phyloP scores from a whole-genome alignment of 345 rosid genomes.

The Camelina hispida region DNA sequence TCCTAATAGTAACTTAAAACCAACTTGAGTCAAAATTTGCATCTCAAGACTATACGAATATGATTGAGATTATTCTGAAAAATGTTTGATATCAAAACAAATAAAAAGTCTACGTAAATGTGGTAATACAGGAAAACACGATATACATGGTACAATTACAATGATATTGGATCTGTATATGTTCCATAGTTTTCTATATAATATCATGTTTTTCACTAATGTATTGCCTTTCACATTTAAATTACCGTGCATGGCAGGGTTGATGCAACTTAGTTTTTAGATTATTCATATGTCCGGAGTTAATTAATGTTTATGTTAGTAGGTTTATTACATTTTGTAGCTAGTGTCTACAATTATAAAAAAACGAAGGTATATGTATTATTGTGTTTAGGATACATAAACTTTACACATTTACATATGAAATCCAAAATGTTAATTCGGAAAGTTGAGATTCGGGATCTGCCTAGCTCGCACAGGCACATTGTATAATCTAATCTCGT shows the following conservation, averaged over 20 bases:
- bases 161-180: no score
- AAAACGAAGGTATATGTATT: neutral
- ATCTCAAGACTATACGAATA: no score
- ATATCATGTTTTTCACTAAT: no score
- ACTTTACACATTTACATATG: neutral
- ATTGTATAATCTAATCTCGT: neutral
- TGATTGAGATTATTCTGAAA: no score
- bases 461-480: neutral
- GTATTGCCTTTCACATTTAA: constrained; percentile 23
- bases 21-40: no score
- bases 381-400: neutral
- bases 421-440: neutral
- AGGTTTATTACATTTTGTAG: constrained; percentile 7
- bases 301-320: constrained; percentile 4
- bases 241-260: neutral
- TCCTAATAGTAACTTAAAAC: no score
- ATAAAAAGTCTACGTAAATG: no score
- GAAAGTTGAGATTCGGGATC: constrained; percentile 9
- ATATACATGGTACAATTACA: no score
- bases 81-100: no score
- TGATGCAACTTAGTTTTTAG: neutral
- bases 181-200: no score
- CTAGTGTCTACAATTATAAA: constrained; percentile 6
- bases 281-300: constrained; percentile 2
- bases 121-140: no score